Percentiles rank a stretch among this genome's conserved stretches.
phyloP scores from a whole-genome alignment of 306 rosid genomes.

The Ammopiptanthus mongolicus region DNA sequence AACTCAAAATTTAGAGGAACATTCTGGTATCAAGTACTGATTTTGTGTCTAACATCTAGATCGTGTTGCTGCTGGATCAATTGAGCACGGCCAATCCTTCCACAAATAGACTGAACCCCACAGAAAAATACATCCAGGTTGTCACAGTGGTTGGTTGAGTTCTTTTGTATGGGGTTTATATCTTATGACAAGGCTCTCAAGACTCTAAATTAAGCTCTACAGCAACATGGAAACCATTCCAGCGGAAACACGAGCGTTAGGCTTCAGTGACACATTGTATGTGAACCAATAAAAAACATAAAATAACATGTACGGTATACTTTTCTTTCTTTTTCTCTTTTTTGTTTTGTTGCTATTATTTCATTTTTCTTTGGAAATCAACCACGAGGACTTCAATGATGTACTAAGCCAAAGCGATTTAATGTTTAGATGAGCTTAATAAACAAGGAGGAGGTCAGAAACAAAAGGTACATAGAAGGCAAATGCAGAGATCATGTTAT shows the following conservation, averaged over 20 bases:
- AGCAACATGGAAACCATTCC: conserved; percentile 18
- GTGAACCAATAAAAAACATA: background rate
- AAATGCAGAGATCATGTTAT: background rate
- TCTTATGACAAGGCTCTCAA: conserved; percentile 65
- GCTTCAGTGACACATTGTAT: background rate
- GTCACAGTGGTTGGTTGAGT: conserved; percentile 60
- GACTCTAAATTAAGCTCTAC: conserved; percentile 38
- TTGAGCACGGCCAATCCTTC: conserved; percentile 45
- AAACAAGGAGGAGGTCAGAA: background rate
- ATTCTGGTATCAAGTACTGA: background rate
- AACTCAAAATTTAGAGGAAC: background rate
- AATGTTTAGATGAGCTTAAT: background rate
- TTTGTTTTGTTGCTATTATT: background rate
- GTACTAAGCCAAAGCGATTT: background rate
- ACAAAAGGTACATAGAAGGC: background rate
- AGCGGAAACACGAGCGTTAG: background rate
- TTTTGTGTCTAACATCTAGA: conserved; percentile 30
- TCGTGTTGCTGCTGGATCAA: conserved; percentile 49
- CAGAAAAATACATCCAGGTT: conserved; percentile 45
- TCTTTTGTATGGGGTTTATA: conserved; percentile 72
- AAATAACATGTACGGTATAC: too few relatives aligned
- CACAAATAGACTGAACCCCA: conserved; percentile 46
- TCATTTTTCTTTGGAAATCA: background rate
- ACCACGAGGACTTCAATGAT: background rate
- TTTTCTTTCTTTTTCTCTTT: too few relatives aligned